Conservation (phyloP, 148 eudicot genomes). For the Chenopodium quinoa region DNA sequence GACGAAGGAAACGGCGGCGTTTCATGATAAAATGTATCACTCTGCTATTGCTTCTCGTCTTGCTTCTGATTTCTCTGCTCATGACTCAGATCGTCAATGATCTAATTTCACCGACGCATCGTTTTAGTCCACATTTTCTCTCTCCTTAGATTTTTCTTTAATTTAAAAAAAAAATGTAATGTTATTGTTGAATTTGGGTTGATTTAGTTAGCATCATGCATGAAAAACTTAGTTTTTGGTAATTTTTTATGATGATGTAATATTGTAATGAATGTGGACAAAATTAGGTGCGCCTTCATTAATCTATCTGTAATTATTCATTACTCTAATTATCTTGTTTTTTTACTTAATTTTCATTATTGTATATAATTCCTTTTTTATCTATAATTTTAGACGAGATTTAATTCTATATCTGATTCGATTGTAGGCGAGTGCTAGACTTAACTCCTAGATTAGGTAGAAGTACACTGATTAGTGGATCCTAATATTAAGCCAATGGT, state of each 20-base stretch:
- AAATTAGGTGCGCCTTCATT: neutral
- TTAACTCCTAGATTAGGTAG: too few relatives aligned
- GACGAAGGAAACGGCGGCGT: slow-evolving; percentile 49
- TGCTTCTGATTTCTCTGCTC: slow-evolving; percentile 50
- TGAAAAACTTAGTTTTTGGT: slow-evolving; percentile 3
- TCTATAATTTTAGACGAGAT: too few relatives aligned
- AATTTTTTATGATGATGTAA: slow-evolving; percentile 3
- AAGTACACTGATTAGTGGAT: neutral
- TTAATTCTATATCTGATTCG: too few relatives aligned
- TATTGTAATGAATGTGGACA: neutral
- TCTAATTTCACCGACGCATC: neutral
- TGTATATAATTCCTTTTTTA: too few relatives aligned
- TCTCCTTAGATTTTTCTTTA: neutral
- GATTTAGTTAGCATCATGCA: slow-evolving; percentile 2
- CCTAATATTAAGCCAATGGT: neutral
- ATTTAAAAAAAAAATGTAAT: neutral
- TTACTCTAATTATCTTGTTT: too few relatives aligned
- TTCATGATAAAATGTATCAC: slow-evolving; percentile 79
- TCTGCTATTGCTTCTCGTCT: slow-evolving; percentile 81
- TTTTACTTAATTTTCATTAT: too few relatives aligned
- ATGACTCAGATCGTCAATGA: neutral
- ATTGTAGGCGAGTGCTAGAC: too few relatives aligned
- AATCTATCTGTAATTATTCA: too few relatives aligned
- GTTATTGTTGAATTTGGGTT: neutral
- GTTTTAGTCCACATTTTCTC: neutral